A percentile compares a stretch with the other conserved stretches of the same genome.
Evolutionary conservation across 768 basidiomycete species (phyloP).

Genomic region (Pisolithus tinctorius): DNA sequence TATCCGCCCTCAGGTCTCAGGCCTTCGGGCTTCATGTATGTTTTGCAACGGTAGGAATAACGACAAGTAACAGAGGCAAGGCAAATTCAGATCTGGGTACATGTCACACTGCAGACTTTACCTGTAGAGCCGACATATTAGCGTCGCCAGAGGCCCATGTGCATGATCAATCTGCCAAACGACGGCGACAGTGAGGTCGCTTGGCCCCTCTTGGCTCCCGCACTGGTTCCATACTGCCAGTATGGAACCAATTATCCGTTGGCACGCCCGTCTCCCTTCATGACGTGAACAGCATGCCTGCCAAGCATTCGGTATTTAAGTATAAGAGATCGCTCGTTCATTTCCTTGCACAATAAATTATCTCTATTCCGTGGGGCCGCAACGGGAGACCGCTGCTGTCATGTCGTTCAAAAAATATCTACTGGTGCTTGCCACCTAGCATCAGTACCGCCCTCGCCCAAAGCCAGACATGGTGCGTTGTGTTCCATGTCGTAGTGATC

Average conservation of each 20-base stretch:
- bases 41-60: too few species aligned
- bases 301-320: background rate
- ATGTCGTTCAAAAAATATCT: constrained; percentile 14
- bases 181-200: background rate
- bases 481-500: too few species aligned
- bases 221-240: background rate
- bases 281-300: constrained; percentile 1
- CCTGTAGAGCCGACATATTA: constrained; percentile 9
- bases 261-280: background rate
- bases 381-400: background rate
- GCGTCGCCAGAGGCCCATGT: background rate
- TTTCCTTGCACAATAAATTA: background rate
- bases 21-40: too few species aligned
- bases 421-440: constrained; percentile 8
- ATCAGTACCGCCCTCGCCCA: constrained; percentile 14
- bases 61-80: too few species aligned
- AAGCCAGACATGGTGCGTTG: constrained; percentile 18
- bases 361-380: background rate
- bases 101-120: background rate
- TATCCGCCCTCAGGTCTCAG: too few species aligned
- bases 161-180: background rate
- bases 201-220: background rate
- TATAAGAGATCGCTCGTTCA: background rate
- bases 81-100: too few species aligned
- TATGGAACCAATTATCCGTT: background rate